Evolutionary conservation across 257 asterid species (phyloP), one percentile per base, ranked within the genome.

Genomic region (Ligustrum vulgare): DNA sequence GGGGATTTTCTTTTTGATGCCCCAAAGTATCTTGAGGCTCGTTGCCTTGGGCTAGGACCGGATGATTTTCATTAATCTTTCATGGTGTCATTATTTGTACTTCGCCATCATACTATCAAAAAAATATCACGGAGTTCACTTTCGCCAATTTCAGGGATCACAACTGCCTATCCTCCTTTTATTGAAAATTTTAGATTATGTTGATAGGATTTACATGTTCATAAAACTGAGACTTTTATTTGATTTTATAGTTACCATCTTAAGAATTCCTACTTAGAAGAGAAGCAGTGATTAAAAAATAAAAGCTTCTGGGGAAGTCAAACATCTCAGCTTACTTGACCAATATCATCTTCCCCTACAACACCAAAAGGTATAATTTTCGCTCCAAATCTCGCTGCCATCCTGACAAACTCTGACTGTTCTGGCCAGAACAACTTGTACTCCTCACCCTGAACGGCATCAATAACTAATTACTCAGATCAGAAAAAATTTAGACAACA

Each of bases 331-430:
- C 92, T 80, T 80, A 89, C 98, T 65, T 91, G 86, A 47, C 91
- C 84, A 69, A 94, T 11, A 78, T 94, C 98, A 82, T 94, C 98
- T 86, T 91, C 98, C 66, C 98, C 98, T 51, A 94, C 97, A 10
- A 83, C 74, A 72, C 98, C 97, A 80, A 94, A 94, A 18, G 98
- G 98, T 47, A 94, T 39, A 76, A 94, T 94, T 82, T 90, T 94
- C 22, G 98, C 96, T 80, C 97, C 98, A 82, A 94, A 94, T 79
- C 82, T 88, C 6, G 93, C 93, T 5, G 97, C 97, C 97, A 94
- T 91, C 74, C 97, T 89, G 35, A 94, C 96, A 82, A 94, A 94
- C 84, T 94, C 98, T 1, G 97, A 84, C 67, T 87, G 91, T 58
- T 91, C 97, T 11, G 98, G 98, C 98, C 98, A 94, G 81, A 91